These are phyloP conservation scores for Boletus huronensis DNA, from an alignment of 768 basidiomycete genomes.

Conservation along the genomic window DNA sequence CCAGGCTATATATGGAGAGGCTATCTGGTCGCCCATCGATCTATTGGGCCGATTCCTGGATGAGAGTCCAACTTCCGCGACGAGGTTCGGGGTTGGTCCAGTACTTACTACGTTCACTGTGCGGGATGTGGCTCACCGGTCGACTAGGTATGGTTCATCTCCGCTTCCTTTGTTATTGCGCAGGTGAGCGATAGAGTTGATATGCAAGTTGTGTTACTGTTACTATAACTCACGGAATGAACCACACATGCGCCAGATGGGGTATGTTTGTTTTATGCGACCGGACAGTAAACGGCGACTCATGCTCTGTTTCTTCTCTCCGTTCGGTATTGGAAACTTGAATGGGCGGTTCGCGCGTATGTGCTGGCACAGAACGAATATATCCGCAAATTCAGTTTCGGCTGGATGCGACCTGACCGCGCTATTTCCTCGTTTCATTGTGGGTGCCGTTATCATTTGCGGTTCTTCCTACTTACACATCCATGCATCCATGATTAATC, in stretches of 20 bases:
- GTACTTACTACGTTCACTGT: background rate
- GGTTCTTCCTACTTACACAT: background rate
- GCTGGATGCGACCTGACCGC: slow-evolving; percentile 83
- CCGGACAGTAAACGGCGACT: slow-evolving; percentile 16
- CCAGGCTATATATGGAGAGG: slow-evolving; percentile 68
- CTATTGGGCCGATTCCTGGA: slow-evolving; percentile 68
- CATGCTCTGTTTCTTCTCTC: slow-evolving; percentile 1
- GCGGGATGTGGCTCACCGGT: slow-evolving; percentile 11
- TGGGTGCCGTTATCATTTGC: slow-evolving; percentile 30
- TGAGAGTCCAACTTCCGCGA: slow-evolving; percentile 55
- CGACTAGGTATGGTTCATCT: slow-evolving; percentile 72
- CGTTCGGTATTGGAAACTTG: slow-evolving; percentile 5
- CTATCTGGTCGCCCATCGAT: slow-evolving; percentile 78
- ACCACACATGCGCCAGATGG: slow-evolving; percentile 19
- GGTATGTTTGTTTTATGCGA: slow-evolving; percentile 17
- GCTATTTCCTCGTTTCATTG: slow-evolving; percentile 72
- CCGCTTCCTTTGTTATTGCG: slow-evolving; percentile 74
- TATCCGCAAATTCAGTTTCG: slow-evolving; percentile 78
- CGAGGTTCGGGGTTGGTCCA: slow-evolving; percentile 56
- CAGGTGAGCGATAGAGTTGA: slow-evolving; percentile 39
- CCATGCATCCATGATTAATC: background rate
- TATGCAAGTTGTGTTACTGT: slow-evolving; percentile 6
- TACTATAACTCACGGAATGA: slow-evolving; percentile 8
- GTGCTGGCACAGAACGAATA: slow-evolving; percentile 54
- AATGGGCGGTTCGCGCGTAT: slow-evolving; percentile 4